Base-by-base conservation (phyloP, 768 basidiomycete genomes). In the Cyclocybe aegerita region DNA sequence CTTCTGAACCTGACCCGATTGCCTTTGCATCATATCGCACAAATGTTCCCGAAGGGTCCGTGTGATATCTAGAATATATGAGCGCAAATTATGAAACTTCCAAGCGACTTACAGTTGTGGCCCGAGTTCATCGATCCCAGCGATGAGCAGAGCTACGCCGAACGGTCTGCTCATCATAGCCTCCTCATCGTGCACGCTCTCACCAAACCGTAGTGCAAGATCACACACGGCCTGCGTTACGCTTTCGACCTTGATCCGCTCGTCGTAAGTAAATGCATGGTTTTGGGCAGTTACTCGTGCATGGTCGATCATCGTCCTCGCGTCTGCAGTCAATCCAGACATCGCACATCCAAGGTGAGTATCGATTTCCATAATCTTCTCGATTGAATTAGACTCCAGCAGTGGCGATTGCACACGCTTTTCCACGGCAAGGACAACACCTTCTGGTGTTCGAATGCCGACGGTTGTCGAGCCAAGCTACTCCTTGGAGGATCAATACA, bases 341-440 rank as follows among this genome's bases (percentile, higher is more conserved):
- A 98, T 98, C 50, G 97, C 97, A 60, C 95, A 98, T 8, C 94
- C 97, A 52, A 99, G 84, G 73, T 99, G 97, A 9, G 70, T 58
- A 73, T 98, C 97, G 62, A 99, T 98, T 75, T 99, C 97, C 96
- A 99, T 98, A 67, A 98, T 98, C 79, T 98, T 98, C 70, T 99
- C 96, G 64, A 99, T 94, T 48, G 94, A 95, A 55, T 82, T 88
- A 36, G 93, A 85, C 74, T 98, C 97, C 62, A 98, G 83, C 42
- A 99, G 81, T 8, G 94, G 91, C 0, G 95, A 98, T 70, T 97
- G 94, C 46, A 97, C 93, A 69, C 97, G 94, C 75, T 99, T 98
- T 77, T 99, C 97, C 58, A 98, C 93, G 48, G 84, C 97, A 51
- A 99, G 87, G 57, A 98, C 79, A 59, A 94, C 89, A 52, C 97